Percentiles rank a stretch among this genome's conserved stretches.
phyloP scores from a whole-genome alignment of 1,139 yeast genomes.

The Geotrichum cucujoidarum region DNA sequence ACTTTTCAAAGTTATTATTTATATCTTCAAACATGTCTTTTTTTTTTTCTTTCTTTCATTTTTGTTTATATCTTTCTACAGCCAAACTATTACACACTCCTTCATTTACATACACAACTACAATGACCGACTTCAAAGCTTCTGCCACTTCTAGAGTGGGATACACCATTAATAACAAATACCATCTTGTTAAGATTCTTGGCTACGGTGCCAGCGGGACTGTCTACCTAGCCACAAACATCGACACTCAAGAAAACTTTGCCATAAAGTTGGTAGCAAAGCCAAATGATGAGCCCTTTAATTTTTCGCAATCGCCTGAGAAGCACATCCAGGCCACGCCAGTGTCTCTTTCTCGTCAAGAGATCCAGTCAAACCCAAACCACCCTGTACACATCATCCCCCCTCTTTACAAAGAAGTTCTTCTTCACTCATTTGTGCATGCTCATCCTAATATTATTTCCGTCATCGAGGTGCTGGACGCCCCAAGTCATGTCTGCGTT shows the following conservation, averaged over 20 bases:
- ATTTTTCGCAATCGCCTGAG: neutral
- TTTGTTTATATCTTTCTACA: too few species aligned
- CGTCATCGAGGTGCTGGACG: conserved; percentile 61
- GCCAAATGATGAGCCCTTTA: conserved; percentile 18
- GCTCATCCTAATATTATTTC: conserved; percentile 70
- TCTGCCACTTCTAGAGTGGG: conserved; percentile 24
- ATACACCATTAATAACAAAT: conserved; percentile 40
- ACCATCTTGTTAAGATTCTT: conserved; percentile 50
- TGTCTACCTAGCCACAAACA: conserved; percentile 66
- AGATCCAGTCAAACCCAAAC: conserved; percentile 18
- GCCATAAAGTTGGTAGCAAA: conserved; percentile 76
- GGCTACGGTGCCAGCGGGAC: conserved; percentile 91
- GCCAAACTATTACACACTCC: too few species aligned
- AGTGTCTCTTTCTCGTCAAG: conserved; percentile 30
- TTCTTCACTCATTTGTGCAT: conserved; percentile 69
- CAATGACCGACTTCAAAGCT: too few species aligned
- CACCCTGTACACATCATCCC: conserved; percentile 24
- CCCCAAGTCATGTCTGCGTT: conserved; percentile 46
- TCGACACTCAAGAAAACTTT: conserved; percentile 45
- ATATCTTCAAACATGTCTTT: neutral
- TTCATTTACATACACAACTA: too few species aligned
- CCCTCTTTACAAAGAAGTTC: conserved; percentile 55
- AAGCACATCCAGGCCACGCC: conserved; percentile 13
- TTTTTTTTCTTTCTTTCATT: too few species aligned
- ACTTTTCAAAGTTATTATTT: too few species aligned